A percentile compares a stretch with the other conserved stretches of the same genome.
Conservation (phyloP, 202 grass and related monocot genomes). For the Carex arenaria region DNA sequence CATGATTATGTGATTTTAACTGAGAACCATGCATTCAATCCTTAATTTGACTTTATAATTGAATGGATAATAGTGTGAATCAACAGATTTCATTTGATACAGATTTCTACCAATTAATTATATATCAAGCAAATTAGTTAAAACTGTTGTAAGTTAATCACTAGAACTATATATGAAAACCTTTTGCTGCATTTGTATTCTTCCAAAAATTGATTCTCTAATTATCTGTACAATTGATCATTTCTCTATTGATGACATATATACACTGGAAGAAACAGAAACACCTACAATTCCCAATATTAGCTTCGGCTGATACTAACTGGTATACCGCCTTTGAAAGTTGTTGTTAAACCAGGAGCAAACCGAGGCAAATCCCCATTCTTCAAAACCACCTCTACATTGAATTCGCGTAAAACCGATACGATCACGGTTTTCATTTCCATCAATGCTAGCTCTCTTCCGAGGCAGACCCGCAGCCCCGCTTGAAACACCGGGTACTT, state of each 20-base stretch:
- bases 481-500: conserved; percentile 86
- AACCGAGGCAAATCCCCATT: conserved; percentile 50
- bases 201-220: background rate
- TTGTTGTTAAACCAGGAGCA: conserved; percentile 58
- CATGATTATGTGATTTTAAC: background rate
- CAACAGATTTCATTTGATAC: no score
- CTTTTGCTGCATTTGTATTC: background rate
- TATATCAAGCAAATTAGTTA: no score
- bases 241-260: conserved; percentile 8
- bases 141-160: no score
- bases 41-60: background rate
- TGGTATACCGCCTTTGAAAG: conserved; percentile 62
- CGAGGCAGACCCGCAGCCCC: conserved; percentile 73
- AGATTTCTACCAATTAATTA: no score
- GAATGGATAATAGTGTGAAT: background rate
- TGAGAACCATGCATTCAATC: background rate
- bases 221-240: background rate
- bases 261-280: background rate
- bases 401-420: conserved; percentile 45
- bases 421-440: conserved; percentile 79
- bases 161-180: background rate
- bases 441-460: conserved; percentile 72
- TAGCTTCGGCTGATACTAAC: conserved; percentile 48
- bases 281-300: conserved; percentile 1
- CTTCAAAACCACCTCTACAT: conserved; percentile 48